A percentile compares a stretch with the other conserved stretches of the same genome.
These are phyloP conservation scores for Antrodiella citrinella DNA, from an alignment of 768 basidiomycete genomes.

Conservation along the genomic window DNA sequence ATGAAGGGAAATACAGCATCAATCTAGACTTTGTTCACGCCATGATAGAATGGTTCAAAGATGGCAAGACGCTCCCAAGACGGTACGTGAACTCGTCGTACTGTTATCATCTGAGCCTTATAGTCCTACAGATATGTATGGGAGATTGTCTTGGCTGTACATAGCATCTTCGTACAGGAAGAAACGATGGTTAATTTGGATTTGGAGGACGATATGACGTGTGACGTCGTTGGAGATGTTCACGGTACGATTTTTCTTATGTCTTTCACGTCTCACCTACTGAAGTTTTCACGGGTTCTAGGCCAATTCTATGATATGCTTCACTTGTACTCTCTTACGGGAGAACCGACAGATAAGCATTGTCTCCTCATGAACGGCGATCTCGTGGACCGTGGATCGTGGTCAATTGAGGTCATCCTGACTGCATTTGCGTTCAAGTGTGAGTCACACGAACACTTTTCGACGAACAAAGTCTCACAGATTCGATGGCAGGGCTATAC, in stretches of 20 bases:
- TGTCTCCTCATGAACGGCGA: conserved; percentile 89
- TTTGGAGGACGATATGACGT: conserved; percentile 68
- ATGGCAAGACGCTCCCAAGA: conserved; percentile 84
- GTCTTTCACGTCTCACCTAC: conserved; percentile 2
- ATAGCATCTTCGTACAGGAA: conserved; percentile 66
- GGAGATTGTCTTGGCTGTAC: conserved; percentile 91
- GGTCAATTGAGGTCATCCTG: conserved; percentile 90
- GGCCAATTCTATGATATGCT: conserved; percentile 94
- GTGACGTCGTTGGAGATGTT: conserved; percentile 94
- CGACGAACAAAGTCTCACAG: background rate
- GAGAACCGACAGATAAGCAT: conserved; percentile 78
- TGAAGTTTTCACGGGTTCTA: conserved; percentile 25
- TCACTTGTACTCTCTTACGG: conserved; percentile 80
- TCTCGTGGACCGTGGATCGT: conserved; percentile 95
- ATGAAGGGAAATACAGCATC: conserved; percentile 65
- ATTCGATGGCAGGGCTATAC: conserved; percentile 63
- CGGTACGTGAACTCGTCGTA: conserved; percentile 44
- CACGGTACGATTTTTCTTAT: conserved; percentile 51
- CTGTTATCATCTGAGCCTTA: background rate
- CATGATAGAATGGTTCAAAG: conserved; percentile 92
- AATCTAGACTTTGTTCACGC: conserved; percentile 69
- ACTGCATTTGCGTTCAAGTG: conserved; percentile 95
- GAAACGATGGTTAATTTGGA: conserved; percentile 73
- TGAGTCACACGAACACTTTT: conserved; percentile 25
- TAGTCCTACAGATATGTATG: conserved; percentile 71